Base-by-base conservation (phyloP, 2,329 filamentous ascomycete genomes). In the Colletotrichum sp. region DNA sequence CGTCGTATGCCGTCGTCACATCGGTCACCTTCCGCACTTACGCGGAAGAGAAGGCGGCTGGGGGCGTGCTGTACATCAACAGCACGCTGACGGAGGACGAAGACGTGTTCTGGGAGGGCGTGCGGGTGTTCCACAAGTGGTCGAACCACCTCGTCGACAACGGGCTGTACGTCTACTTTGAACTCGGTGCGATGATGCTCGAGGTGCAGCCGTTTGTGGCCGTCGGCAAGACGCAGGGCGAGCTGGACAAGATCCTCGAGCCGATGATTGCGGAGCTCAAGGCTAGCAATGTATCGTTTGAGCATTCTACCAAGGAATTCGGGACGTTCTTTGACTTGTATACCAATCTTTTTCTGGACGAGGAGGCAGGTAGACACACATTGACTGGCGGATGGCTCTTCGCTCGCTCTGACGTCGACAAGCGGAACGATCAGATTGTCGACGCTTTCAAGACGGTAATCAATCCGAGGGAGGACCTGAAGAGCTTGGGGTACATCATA, bases 11-110 rank as follows among this genome's bases (percentile, higher is more conserved):
- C 3, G 81, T 90, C 4, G 86, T 91, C 16, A 80, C 85, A 24
- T 88, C 87, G 8, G 83, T 89, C 76, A 90, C 88, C 2, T 81
- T 87, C 73, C 90, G 89, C 78, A 86, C 87, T 1, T 86, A 89
- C 77, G 80, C 83, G 0, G 88, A 89, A 61, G 81, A 76, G 1
- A 24, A 57, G 27, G 82, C 82, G 1, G 81, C 86, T 1, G 89
- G 86, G 8, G 82, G 86, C 76, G 72, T 84, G 13, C 75, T 86
- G 64, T 81, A 81, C 69, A 82, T 86, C 78, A 85, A 83, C 75
- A 77, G 78, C 9, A 79, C 54, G 24, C 27, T 57, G 24, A 18
- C 27, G 0, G 54, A 57, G 16, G 24, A 84, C 54, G 81, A 85
- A 27, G 81, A 81, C 4, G 74, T 84, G 2, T 89, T 86, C 80